Evolutionary conservation across 345 rosid genomes (phyloP).

Genomic region (Citrus mangshanensis): DNA sequence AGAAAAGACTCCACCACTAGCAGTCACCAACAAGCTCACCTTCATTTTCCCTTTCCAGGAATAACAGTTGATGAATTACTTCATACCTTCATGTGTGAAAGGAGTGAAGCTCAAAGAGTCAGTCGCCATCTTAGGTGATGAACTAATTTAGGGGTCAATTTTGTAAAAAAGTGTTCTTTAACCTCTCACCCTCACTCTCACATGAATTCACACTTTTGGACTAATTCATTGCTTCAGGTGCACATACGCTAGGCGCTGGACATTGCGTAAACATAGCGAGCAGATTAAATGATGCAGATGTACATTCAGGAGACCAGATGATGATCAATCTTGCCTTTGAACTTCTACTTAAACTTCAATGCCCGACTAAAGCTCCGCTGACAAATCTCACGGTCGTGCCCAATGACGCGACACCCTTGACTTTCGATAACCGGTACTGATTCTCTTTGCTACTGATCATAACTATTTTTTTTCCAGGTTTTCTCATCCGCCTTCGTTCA

Average conservation of each 20-base stretch:
- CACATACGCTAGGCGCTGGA: slow-evolving; percentile 23
- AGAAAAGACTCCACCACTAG: slow-evolving; percentile 33
- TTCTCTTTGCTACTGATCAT: slow-evolving; percentile 9
- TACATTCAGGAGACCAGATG: not conserved
- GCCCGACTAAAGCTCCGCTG: slow-evolving; percentile 13
- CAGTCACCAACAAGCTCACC: slow-evolving; percentile 21
- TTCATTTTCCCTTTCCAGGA: slow-evolving; percentile 8
- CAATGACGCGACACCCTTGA: slow-evolving; percentile 22
- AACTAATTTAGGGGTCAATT: no score
- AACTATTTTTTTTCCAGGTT: slow-evolving; percentile 12
- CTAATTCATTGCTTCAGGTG: slow-evolving; percentile 15
- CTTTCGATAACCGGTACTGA: slow-evolving; percentile 26
- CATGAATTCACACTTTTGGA: not conserved
- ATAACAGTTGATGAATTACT: slow-evolving; percentile 29
- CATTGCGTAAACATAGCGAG: slow-evolving; percentile 28
- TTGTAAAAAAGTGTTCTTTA: no score
- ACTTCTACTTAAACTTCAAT: slow-evolving; percentile 13
- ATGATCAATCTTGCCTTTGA: slow-evolving; percentile 6
- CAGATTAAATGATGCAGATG: slow-evolving; percentile 1
- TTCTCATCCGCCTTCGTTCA: slow-evolving; percentile 26
- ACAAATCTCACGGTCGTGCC: slow-evolving; percentile 13
- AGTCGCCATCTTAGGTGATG: slow-evolving; percentile 30
- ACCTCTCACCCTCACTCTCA: no score
- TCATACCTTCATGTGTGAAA: slow-evolving; percentile 12
- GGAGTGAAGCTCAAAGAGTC: slow-evolving; percentile 34